These are phyloP conservation scores for Dryadomyces quercus-mongolicae DNA, from an alignment of 2,329 filamentous ascomycete species.

Conservation along the genomic window DNA sequence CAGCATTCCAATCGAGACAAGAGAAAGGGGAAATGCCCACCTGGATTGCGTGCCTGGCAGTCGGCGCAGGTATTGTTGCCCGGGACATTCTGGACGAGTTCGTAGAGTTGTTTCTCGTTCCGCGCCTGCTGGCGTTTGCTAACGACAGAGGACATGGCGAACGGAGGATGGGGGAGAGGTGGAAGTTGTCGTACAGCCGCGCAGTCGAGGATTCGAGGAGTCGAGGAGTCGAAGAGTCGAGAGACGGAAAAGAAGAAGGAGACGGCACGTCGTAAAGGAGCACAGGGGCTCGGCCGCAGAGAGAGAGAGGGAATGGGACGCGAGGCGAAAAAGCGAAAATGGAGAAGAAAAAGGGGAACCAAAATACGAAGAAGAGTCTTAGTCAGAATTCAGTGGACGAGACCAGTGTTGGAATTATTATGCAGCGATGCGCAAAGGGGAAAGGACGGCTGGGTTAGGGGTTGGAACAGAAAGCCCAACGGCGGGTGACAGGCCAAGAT, in stretches of 20 bases:
- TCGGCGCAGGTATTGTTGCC: conserved; percentile 94
- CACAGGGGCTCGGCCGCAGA: not conserved
- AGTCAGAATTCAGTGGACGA: not conserved
- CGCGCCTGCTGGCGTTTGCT: conserved; percentile 97
- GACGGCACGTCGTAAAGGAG: not conserved
- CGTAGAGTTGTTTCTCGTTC: conserved; percentile 85
- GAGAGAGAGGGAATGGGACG: not conserved
- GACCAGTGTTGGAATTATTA: too few species aligned
- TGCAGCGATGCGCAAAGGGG: too few species aligned
- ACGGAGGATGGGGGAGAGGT: not conserved
- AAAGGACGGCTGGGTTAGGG: too few species aligned
- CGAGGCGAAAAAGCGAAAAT: not conserved
- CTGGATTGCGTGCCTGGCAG: conserved; percentile 83
- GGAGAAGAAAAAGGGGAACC: not conserved
- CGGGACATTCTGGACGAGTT: conserved; percentile 68
- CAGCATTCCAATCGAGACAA: not conserved
- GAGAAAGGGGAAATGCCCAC: conserved; percentile 35
- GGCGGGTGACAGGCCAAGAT: too few species aligned
- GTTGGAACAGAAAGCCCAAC: not conserved
- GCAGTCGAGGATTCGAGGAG: not conserved
- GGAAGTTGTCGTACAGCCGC: too few species aligned
- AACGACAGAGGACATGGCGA: conserved; percentile 47
- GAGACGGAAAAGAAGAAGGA: not conserved
- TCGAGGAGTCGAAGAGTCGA: not conserved
- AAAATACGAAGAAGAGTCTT: not conserved